Percentiles rank a stretch among this genome's conserved stretches.
phyloP scores from a whole-genome alignment of 345 rosid genomes.

The Balakata baccata region DNA sequence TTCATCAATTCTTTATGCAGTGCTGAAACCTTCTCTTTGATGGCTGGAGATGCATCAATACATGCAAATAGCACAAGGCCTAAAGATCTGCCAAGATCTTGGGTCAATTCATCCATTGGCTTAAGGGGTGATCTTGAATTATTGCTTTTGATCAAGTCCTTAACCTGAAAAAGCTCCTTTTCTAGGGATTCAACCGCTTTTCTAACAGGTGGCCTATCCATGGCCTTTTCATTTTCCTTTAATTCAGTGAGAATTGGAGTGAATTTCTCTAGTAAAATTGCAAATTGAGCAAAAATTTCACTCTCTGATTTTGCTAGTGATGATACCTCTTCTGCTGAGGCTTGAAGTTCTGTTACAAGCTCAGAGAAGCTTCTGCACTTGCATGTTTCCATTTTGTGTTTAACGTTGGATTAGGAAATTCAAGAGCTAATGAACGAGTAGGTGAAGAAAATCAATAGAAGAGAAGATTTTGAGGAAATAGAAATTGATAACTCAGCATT shows the following conservation, averaged over 20 bases:
- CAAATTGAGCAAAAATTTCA: slow-evolving; percentile 40
- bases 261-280: slow-evolving; percentile 44
- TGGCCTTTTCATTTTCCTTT: slow-evolving; percentile 20
- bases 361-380: slow-evolving; percentile 36
- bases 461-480: not conserved
- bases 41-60: slow-evolving; percentile 35
- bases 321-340: slow-evolving; percentile 34
- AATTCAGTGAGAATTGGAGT: slow-evolving; percentile 38
- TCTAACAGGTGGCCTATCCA: slow-evolving; percentile 41
- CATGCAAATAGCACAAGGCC: slow-evolving; percentile 64
- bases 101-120: slow-evolving; percentile 43
- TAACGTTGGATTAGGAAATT: not conserved
- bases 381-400: slow-evolving; percentile 24
- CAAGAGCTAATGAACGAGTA: not conserved
- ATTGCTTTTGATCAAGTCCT: slow-evolving; percentile 32
- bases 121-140: slow-evolving; percentile 30
- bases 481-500: not conserved
- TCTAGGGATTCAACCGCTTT: slow-evolving; percentile 44
- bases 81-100: slow-evolving; percentile 62
- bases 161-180: slow-evolving; percentile 42
- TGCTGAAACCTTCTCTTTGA: slow-evolving; percentile 38
- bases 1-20: slow-evolving; percentile 59
- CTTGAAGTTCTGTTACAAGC: slow-evolving; percentile 34
- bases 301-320: slow-evolving; percentile 35
- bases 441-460: not conserved